Evolutionary conservation across 192 early-diverging fungal species (phyloP).

Genomic region (Rhizophlyctis rosea): DNA sequence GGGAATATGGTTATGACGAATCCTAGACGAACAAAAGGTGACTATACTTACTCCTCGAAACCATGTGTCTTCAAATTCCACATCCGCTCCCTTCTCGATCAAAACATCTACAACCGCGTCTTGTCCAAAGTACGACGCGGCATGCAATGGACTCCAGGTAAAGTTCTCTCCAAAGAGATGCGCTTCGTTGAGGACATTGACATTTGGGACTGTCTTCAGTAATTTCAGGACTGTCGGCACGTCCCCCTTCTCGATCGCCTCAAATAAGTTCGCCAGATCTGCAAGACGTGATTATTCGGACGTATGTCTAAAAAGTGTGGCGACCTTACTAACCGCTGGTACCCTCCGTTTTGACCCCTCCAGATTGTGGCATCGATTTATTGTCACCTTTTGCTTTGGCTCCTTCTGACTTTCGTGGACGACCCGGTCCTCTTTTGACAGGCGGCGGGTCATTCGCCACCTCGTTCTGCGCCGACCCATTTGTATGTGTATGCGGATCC

Average conservation of each 20-base stretch:
- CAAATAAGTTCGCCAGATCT: constrained; percentile 34
- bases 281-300: too few relatives aligned
- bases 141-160: constrained; percentile 84
- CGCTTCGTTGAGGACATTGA: constrained; percentile 40
- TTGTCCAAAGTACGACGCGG: constrained; percentile 78
- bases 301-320: too few relatives aligned
- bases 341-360: too few relatives aligned
- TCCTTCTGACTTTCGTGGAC: too few relatives aligned
- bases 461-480: too few relatives aligned
- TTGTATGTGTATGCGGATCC: too few relatives aligned
- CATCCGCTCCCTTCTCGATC: constrained; percentile 69
- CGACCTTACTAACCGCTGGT: too few relatives aligned
- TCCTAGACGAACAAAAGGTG: background rate
- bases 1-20: background rate
- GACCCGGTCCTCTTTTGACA: too few relatives aligned
- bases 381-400: too few relatives aligned
- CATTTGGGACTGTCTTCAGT: constrained; percentile 25
- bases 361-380: too few relatives aligned
- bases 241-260: constrained; percentile 40
- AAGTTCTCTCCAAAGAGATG: constrained; percentile 57
- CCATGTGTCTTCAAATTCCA: constrained; percentile 83
- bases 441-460: too few relatives aligned
- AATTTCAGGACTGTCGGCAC: constrained; percentile 18
- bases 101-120: constrained; percentile 64
- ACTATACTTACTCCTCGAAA: constrained; percentile 51